Evolutionary conservation across 805 yeast species (phyloP), one percentile per base, ranked within the genome.

Genomic region (Candida cerambycidarum): DNA sequence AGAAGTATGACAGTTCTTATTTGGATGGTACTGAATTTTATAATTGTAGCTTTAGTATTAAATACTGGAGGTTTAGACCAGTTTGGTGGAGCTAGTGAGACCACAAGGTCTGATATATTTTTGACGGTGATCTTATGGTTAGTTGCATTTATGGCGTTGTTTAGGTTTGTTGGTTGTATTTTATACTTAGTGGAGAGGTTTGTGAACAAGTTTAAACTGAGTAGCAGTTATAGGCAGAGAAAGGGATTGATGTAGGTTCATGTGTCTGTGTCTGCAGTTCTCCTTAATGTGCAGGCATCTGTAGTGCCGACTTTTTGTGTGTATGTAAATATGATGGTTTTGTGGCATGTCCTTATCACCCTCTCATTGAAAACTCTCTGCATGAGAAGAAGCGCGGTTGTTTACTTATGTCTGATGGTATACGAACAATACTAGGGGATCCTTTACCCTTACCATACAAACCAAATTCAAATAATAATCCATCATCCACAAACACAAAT

Each of bases 131-230:
- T 81, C 45, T 69, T 80, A 44, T 79, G 85, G 83, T 59, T 77
- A 31, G 83, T 79, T 32, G 84, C 85, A 1, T 73, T 79, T 34
- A 65, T 81, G 67, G 83, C 85, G 0, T 58, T 75, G 8, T 72
- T 81, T 62, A 58, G 85, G 32, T 70, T 80, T 46, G 47, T 76
- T 38, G 86, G 86, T 7, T 75, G 82, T 52, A 46, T 67, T 9
- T 42, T 66, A 15, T 80, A 79, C 57, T 67, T 80, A 59, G 40
- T 67, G 12, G 64, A 61, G 45, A 61, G 75, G 47, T 55, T 65
- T 32, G 46, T 54, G 15, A 46, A 54, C 28, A 57, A 51, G 41
- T 59, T 66, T 45, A 62, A 48, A 46, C 52, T 50, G 10, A 39
- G 45, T 4, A 41, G 44, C 2, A 45, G 49, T 15, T 48, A 44